These are phyloP conservation scores for Phanerodontia chrysosporium DNA, from an alignment of 768 basidiomycete species.

Conservation along the genomic window DNA sequence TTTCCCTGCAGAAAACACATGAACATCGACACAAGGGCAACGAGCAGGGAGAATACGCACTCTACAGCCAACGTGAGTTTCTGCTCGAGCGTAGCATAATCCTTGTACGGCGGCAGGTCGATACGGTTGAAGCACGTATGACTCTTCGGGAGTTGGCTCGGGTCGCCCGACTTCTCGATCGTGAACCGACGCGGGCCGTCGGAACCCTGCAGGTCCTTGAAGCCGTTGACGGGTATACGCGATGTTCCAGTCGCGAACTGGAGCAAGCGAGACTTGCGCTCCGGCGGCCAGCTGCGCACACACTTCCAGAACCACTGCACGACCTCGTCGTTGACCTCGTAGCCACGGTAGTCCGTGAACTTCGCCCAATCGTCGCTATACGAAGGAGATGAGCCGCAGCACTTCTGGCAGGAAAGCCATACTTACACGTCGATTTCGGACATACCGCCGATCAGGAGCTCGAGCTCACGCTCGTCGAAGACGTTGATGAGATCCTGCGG, in stretches of 20 bases:
- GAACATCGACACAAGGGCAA: neutral
- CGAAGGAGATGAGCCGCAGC: neutral
- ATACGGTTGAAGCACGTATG: conserved; percentile 96
- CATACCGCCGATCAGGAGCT: conserved; percentile 97
- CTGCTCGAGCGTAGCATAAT: conserved; percentile 90
- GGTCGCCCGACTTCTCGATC: conserved; percentile 97
- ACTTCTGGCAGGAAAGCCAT: neutral
- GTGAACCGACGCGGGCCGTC: conserved; percentile 97
- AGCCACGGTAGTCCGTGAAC: conserved; percentile 97
- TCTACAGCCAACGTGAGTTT: conserved; percentile 94
- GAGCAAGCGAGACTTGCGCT: conserved; percentile 92
- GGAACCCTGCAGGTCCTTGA: conserved; percentile 97
- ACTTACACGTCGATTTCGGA: conserved; percentile 97
- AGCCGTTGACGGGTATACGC: conserved; percentile 96
- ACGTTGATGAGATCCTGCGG: conserved; percentile 97
- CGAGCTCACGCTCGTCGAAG: conserved; percentile 97
- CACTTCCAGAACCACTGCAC: conserved; percentile 99
- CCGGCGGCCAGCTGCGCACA: conserved; percentile 95
- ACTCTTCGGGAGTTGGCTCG: conserved; percentile 93
- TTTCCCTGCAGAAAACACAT: conserved; percentile 60
- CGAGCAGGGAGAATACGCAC: conserved; percentile 44
- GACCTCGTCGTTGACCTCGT: conserved; percentile 91
- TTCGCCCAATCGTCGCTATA: conserved; percentile 94
- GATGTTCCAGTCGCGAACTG: conserved; percentile 98
- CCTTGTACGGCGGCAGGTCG: conserved; percentile 97